phyloP scores from a whole-genome alignment of 257 asterid genomes.

The Solanum paucissectum region DNA sequence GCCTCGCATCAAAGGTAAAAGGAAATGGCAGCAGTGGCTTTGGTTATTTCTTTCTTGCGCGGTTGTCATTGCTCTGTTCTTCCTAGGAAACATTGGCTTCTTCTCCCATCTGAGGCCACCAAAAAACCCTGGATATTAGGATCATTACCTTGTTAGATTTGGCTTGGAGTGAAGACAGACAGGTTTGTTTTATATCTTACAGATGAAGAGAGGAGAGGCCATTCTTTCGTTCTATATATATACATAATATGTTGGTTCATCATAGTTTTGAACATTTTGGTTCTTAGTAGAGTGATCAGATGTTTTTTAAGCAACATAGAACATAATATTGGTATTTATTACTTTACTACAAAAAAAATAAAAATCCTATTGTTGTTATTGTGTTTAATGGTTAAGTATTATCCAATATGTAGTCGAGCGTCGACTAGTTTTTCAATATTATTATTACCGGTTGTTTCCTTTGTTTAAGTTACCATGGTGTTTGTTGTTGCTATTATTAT shows the following conservation, averaged over 20 bases:
- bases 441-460: not conserved
- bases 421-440: not conserved
- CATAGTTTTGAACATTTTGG: not conserved
- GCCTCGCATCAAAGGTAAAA: constrained; percentile 69
- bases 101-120: constrained; percentile 40
- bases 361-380: not conserved
- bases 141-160: not conserved
- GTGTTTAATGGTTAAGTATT: not conserved
- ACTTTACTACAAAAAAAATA: not conserved
- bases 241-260: not conserved
- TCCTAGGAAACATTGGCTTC: constrained; percentile 67
- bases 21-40: constrained; percentile 72
- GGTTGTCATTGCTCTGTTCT: constrained; percentile 42
- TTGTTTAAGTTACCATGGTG: not conserved
- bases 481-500: not conserved
- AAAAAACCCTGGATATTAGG: constrained; percentile 17
- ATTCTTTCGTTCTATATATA: not conserved
- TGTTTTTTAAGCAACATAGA: not conserved
- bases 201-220: not conserved
- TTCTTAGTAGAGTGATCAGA: not conserved
- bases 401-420: not conserved
- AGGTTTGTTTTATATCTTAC: not conserved
- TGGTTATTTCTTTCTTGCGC: constrained; percentile 45
- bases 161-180: not conserved
- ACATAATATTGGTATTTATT: not conserved